Conservation (phyloP, 2,329 filamentous ascomycete genomes). For the Penicillium sp. region DNA sequence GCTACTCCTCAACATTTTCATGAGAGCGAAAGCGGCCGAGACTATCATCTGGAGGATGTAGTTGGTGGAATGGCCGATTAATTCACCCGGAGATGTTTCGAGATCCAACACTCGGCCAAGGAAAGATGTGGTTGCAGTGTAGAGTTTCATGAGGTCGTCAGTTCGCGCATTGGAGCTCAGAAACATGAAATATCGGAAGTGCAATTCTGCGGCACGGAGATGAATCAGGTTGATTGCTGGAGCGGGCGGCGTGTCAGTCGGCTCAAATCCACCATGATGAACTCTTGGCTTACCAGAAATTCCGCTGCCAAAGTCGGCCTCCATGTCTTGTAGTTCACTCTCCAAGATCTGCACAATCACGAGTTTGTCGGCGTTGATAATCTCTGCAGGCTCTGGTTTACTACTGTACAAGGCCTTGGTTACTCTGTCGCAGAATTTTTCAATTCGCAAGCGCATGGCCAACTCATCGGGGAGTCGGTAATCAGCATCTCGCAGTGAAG, state of each 20-base stretch:
- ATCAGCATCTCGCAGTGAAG: conserved; percentile 46
- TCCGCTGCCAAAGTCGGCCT: conserved; percentile 52
- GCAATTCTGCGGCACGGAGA: conserved; percentile 47
- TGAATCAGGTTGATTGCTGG: conserved; percentile 50
- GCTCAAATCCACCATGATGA: background rate
- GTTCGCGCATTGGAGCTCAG: conserved; percentile 45
- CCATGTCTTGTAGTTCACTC: conserved; percentile 50
- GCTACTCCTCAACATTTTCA: conserved; percentile 65
- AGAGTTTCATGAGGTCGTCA: conserved; percentile 47
- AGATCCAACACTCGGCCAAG: conserved; percentile 48
- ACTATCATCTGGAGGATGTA: conserved; percentile 68
- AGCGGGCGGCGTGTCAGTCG: background rate
- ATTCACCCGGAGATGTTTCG: conserved; percentile 46
- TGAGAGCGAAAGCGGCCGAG: conserved; percentile 62
- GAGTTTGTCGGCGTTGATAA: conserved; percentile 45
- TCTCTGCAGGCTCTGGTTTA: conserved; percentile 54
- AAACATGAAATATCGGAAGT: conserved; percentile 49
- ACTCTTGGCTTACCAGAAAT: conserved; percentile 31
- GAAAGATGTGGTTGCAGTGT: conserved; percentile 48
- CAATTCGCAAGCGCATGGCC: conserved; percentile 54
- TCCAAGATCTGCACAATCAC: conserved; percentile 47
- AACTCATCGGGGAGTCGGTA: conserved; percentile 53
- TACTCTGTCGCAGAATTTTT: conserved; percentile 61
- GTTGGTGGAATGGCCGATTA: conserved; percentile 56
- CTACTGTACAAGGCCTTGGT: conserved; percentile 59